These are phyloP conservation scores for Aciculosporium take DNA, from an alignment of 2,329 filamentous ascomycete species.

Conservation along the genomic window DNA sequence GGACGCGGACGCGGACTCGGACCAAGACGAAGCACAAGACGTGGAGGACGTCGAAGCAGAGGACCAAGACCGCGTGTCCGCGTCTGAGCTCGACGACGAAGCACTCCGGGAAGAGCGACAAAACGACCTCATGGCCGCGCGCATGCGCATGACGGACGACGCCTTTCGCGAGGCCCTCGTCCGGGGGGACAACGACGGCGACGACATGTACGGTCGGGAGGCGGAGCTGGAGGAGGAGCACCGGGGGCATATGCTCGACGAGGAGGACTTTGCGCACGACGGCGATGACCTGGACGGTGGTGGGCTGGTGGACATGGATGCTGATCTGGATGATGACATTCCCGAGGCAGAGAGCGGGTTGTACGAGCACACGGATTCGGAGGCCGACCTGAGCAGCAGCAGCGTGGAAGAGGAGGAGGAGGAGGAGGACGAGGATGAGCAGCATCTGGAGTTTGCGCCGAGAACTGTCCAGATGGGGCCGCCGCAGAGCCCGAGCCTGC, in stretches of 20 bases:
- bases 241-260: conserved; percentile 45
- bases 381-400: conserved; percentile 44
- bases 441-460: conserved; percentile 26
- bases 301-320: conserved; percentile 40
- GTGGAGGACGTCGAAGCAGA: conserved; percentile 25
- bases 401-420: conserved; percentile 17
- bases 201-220: conserved; percentile 37
- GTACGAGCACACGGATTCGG: conserved; percentile 69
- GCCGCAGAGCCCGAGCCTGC: conserved; percentile 24
- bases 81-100: conserved; percentile 26
- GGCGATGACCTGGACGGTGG: conserved; percentile 16
- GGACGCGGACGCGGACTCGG: conserved; percentile 21
- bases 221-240: conserved; percentile 42
- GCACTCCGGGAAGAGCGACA: conserved; percentile 28
- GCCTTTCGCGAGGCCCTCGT: conserved; percentile 46
- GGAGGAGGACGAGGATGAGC: conserved; percentile 7
- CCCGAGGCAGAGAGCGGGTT: conserved; percentile 49
- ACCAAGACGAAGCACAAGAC: conserved; percentile 19
- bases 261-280: conserved; percentile 40
- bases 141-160: conserved; percentile 44
- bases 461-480: conserved; percentile 19
- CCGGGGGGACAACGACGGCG: conserved; percentile 32
- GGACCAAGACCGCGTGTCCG: too few species aligned
- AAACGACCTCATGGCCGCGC: conserved; percentile 33
- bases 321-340: conserved; percentile 58